Conservation (phyloP, 495 filamentous ascomycete species). For the Chlorociboria aeruginascens region DNA sequence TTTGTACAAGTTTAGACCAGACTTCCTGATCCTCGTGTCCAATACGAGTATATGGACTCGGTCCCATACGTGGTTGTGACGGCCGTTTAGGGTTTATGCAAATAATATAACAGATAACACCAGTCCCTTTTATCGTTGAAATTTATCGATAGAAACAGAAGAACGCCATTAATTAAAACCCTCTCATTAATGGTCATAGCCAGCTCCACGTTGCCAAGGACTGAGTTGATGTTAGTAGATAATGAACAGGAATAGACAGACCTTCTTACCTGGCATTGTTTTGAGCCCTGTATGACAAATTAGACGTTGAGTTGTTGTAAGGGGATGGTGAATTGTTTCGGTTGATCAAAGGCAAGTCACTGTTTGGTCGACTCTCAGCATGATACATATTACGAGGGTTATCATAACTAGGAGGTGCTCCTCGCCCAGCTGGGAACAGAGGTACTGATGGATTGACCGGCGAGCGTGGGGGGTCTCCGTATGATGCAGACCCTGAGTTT, state of each 20-base stretch:
- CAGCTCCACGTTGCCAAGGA: conserved; percentile 43
- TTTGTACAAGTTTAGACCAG: conserved; percentile 11
- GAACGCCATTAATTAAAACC: conserved; percentile 15
- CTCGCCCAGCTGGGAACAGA: conserved; percentile 36
- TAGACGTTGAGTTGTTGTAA: conserved; percentile 12
- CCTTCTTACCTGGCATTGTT: conserved; percentile 36
- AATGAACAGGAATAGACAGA: not conserved
- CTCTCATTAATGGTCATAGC: conserved; percentile 32
- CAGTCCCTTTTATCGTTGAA: conserved; percentile 11
- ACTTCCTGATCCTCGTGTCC: not conserved
- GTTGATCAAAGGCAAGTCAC: conserved; percentile 7
- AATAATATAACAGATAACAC: conserved; percentile 19
- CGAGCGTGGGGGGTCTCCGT: conserved; percentile 34
- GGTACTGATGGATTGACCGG: conserved; percentile 54
- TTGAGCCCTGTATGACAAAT: conserved; percentile 21
- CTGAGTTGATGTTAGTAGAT: conserved; percentile 23
- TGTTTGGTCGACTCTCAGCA: conserved; percentile 6
- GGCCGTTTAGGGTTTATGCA: conserved; percentile 9
- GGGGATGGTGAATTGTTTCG: conserved; percentile 10
- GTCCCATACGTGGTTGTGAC: conserved; percentile 7
- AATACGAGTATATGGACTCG: conserved; percentile 8
- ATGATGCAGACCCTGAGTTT: conserved; percentile 6
- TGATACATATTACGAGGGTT: conserved; percentile 5
- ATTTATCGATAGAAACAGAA: conserved; percentile 3
- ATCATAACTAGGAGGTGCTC: conserved; percentile 10